Conservation (phyloP, 1,139 yeast genomes). For the Debaryomyces psychrophilus region DNA sequence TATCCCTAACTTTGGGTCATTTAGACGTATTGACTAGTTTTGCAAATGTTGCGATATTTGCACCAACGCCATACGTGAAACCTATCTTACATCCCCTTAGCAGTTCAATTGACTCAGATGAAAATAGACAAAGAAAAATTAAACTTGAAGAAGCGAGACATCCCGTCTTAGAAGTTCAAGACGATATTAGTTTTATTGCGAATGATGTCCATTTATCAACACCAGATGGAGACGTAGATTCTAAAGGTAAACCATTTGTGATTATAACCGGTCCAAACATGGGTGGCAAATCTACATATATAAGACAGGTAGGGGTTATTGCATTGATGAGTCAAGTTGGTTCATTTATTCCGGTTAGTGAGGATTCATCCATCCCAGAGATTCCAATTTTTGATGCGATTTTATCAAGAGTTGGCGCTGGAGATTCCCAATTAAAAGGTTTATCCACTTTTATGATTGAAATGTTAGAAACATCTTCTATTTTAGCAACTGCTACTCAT, state of each 20-base stretch:
- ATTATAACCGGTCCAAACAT: slow-evolving; percentile 97
- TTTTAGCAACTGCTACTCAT: slow-evolving; percentile 79
- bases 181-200: slow-evolving; percentile 82
- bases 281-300: slow-evolving; percentile 98
- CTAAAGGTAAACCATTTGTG: slow-evolving; percentile 59
- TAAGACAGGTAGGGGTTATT: slow-evolving; percentile 88
- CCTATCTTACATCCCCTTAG: slow-evolving; percentile 63
- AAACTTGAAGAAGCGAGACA: slow-evolving; percentile 77
- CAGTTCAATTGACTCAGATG: slow-evolving; percentile 23
- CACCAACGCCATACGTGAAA: slow-evolving; percentile 78
- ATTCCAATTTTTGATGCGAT: slow-evolving; percentile 87
- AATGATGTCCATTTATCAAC: slow-evolving; percentile 69
- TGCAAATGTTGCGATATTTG: slow-evolving; percentile 83
- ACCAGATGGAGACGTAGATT: slow-evolving; percentile 22
- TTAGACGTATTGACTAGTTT: slow-evolving; percentile 83
- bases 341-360: slow-evolving; percentile 72
- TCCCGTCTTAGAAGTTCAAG: slow-evolving; percentile 92
- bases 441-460: slow-evolving; percentile 98
- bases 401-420: slow-evolving; percentile 96
- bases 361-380: slow-evolving; percentile 56
- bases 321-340: slow-evolving; percentile 92
- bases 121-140: slow-evolving; percentile 52
- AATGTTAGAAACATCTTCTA: slow-evolving; percentile 94
- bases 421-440: slow-evolving; percentile 95
- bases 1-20: slow-evolving; percentile 67